Evolutionary conservation across 2,329 filamentous ascomycete genomes (phyloP), one percentile per base, ranked within the genome.

Genomic region (Xylaria arbuscula): DNA sequence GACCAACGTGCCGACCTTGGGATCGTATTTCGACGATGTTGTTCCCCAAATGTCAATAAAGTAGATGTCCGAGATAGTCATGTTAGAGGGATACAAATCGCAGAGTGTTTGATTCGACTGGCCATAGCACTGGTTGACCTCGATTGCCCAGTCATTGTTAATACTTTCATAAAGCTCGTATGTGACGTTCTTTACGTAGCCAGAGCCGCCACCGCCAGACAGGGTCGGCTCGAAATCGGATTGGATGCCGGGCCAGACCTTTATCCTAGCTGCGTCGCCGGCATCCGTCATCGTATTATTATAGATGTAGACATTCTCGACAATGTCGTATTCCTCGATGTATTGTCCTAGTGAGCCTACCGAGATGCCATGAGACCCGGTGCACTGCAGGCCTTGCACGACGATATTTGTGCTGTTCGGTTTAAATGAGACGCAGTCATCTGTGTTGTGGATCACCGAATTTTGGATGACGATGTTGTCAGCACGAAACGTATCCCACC

Each of bases 351-450:
- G 81, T 0, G 88, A 91, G 8, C 91, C 91, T n/a, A 92, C 89
- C 10, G 87, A 89, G 72, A 93, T 92, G 47, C 91, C 91, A 74
- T 93, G 90, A 2, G 88, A 91, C 40, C 90, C 89, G 73, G 90
- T 90, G 79, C 90, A 93, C 67, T 83, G 80, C 3, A 93, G 80
- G 69, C 89, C 89, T 76, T 92, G 89, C 5, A 92, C 86, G 3
- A 92, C 78, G 8, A 92, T 87, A 70, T 91, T 85, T 51, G 89
- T 92, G 73, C 86, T 89, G 77, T 92, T 93, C 19, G 90, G 90
- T 79, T 93, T 93, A 84, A 93, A 92, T 0, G 89, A 89, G 13
- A 93, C 88, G 68, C 91, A 93, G 76, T 93, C 87, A 75, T 92
- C 90, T 42, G 87, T 88, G 72, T 91, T 91, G 76, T 87, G 83